phyloP scores from a whole-genome alignment of 352 stramenopile genomes.

The Pythium volutum region DNA sequence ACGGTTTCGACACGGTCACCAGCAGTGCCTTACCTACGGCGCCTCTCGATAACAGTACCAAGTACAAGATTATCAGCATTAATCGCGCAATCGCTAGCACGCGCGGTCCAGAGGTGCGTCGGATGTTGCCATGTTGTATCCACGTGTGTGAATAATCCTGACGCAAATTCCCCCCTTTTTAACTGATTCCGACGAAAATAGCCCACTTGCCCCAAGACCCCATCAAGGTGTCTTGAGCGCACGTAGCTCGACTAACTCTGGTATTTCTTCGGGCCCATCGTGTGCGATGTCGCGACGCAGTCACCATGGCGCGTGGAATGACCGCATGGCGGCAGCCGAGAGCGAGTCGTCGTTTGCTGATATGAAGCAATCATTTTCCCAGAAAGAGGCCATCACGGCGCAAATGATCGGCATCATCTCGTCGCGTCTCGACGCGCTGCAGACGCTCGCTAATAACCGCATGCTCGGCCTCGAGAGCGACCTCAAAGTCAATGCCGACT shows the following conservation, averaged over 20 bases:
- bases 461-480: constrained; percentile 75
- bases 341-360: constrained; percentile 8
- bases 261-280: neutral
- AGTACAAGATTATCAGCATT: no score
- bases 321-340: neutral
- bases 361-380: constrained; percentile 52
- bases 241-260: no score
- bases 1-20: no score
- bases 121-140: neutral
- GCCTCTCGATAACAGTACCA: no score
- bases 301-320: constrained; percentile 5
- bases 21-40: no score
- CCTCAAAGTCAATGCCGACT: constrained; percentile 64
- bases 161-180: neutral
- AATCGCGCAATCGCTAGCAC: no score
- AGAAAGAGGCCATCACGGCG: constrained; percentile 73
- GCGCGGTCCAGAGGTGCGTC: no score
- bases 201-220: neutral
- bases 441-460: constrained; percentile 62
- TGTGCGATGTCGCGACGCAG: constrained; percentile 1
- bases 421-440: constrained; percentile 55
- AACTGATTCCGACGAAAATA: neutral
- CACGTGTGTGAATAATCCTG: neutral
- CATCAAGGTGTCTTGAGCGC: neutral
- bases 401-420: constrained; percentile 85